Base-by-base conservation (phyloP, 495 filamentous ascomycete species). In the Talaromyces wortmannii region DNA sequence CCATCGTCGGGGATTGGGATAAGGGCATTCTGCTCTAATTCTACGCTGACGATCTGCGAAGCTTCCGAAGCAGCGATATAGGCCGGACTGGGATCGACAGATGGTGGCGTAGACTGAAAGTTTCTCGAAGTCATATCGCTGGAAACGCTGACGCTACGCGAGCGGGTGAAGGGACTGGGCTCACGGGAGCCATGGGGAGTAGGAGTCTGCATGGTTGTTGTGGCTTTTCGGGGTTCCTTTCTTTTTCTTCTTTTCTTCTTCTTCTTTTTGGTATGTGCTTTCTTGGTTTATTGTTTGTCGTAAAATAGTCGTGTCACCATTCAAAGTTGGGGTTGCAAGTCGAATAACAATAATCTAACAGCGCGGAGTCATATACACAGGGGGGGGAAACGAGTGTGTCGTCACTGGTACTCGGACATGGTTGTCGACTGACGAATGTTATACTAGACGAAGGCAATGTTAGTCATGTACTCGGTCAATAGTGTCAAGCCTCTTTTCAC, bases 41-140 rank as follows among this genome's bases (percentile, higher is more conserved):
- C 87, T 62, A 88, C 87, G 56, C 87, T 92, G 62, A 97, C 86
- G 53, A 97, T 94, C 59, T 97, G 90, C 17, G 89, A 90, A 31
- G 92, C 95, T 48, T 92, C 91, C 31, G 89, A 86, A 6, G 87
- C 76, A 43, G 94, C 91, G 64, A 99, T 92, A 69, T 94, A 99
- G 16, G 81, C 89, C 29, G 95, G 85, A 56, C 88, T 75, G 2
- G 95, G 94, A 42, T 83, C 82, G 43, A 91, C 81, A n/a, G 79
- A 84, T 80, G 65, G 87, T 75, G 66, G 86, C 75, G 73, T 84
- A 74, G 59, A 86, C 69, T 64, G 72, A 61, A 58, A 70, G 60
- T 66, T 62, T 57, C 70, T 66, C 57, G 65, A 66, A 48, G 45
- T 54, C 56, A 15, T 57, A 69, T 76, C 73, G 52, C 68, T 78